A percentile compares a stretch with the other conserved stretches of the same genome.
phyloP scores from a whole-genome alignment of 805 yeast genomes.

The Barnettozyma sp. region DNA sequence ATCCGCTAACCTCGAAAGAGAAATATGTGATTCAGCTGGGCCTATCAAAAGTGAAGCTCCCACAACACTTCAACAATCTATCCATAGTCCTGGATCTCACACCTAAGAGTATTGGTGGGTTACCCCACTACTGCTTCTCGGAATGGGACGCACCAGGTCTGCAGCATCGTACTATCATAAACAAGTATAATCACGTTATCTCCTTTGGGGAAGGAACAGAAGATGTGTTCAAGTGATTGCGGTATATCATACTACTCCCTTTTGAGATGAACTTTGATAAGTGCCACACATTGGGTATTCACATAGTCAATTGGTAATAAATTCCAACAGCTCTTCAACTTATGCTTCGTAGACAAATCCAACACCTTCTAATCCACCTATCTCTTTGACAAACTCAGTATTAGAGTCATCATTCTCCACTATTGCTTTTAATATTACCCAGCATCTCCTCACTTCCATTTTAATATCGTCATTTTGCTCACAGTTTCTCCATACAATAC shows the following conservation, averaged over 20 bases:
- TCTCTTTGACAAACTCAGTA: conserved; percentile 3
- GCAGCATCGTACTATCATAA: background rate
- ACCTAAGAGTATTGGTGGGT: background rate
- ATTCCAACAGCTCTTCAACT: background rate
- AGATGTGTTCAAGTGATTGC: too few relatives aligned
- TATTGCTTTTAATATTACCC: conserved; percentile 7
- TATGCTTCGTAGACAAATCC: conserved; percentile 1
- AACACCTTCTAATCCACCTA: conserved; percentile 1
- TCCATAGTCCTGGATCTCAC: background rate
- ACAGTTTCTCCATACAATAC: conserved; percentile 11
- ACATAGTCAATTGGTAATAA: too few relatives aligned
- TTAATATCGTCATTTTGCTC: conserved; percentile 7
- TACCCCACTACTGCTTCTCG: background rate
- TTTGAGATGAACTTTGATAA: too few relatives aligned
- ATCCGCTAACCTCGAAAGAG: background rate
- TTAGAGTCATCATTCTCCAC: conserved; percentile 10
- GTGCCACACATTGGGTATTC: too few relatives aligned
- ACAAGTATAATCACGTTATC: background rate
- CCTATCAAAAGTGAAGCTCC: background rate
- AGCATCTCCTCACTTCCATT: conserved; percentile 2
- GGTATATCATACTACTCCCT: too few relatives aligned
- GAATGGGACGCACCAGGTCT: background rate
- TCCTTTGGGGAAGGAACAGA: background rate
- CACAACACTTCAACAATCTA: background rate
- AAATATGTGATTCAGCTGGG: background rate